These are phyloP conservation scores for Coniferiporia weirii DNA, from an alignment of 1,284 basidiomycete species.

Conservation along the genomic window DNA sequence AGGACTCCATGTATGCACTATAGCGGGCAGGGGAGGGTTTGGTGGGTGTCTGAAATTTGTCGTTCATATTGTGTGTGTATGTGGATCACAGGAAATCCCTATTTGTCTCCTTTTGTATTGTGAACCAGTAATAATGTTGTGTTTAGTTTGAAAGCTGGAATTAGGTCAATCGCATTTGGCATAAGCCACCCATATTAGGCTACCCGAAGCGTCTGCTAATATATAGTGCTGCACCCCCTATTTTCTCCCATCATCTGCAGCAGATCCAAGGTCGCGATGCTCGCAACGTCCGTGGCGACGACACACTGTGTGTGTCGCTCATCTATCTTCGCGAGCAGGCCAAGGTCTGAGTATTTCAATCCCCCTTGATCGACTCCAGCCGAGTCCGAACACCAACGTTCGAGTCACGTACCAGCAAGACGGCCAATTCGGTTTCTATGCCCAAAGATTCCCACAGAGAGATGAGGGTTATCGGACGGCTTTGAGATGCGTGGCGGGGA, in stretches of 20 bases:
- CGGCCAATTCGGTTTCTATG: constrained; percentile 11
- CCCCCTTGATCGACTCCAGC: constrained; percentile 47
- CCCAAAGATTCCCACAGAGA: background rate
- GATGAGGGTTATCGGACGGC: constrained; percentile 10
- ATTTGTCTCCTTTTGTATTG: too few relatives aligned
- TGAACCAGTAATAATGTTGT: too few relatives aligned
- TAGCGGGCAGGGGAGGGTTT: too few relatives aligned
- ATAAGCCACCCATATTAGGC: too few relatives aligned
- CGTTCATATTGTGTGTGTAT: too few relatives aligned
- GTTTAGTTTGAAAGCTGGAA: too few relatives aligned
- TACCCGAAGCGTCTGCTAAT: too few relatives aligned
- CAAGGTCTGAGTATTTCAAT: constrained; percentile 56
- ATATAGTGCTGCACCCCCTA: background rate
- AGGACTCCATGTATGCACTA: too few relatives aligned
- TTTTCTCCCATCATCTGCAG: constrained; percentile 27
- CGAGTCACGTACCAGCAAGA: constrained; percentile 48
- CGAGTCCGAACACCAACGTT: constrained; percentile 41
- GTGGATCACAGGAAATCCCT: too few relatives aligned
- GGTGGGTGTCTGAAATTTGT: too few relatives aligned
- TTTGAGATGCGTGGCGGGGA: constrained; percentile 21
- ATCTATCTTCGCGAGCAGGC: constrained; percentile 45
- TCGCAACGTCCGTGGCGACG: constrained; percentile 39
- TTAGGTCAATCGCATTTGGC: too few relatives aligned
- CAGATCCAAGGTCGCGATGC: constrained; percentile 46
- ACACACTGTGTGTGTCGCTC: constrained; percentile 5